Evolutionary conservation across 2,329 filamentous ascomycete genomes (phyloP).

Genomic region (Monosporascus sp.): DNA sequence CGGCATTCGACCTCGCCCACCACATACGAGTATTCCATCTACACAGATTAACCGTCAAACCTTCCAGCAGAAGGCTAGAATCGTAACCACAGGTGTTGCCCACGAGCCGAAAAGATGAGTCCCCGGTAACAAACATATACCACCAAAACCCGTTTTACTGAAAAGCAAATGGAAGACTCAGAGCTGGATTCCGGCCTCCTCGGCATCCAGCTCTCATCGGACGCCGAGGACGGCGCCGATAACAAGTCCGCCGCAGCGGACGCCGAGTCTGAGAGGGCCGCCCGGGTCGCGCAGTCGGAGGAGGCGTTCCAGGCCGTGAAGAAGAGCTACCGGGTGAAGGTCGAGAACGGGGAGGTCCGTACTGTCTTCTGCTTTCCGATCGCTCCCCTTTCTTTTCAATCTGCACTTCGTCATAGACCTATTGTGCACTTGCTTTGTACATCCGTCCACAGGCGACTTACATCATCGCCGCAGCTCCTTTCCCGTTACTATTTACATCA

Average conservation of each 20-base stretch:
- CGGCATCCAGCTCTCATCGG: conserved; percentile 36
- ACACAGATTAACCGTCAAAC: too few species aligned
- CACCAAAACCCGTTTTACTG: too few species aligned
- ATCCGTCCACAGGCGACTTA: conserved; percentile 22
- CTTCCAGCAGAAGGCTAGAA: too few species aligned
- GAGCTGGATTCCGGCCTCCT: conserved; percentile 33
- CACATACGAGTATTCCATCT: too few species aligned
- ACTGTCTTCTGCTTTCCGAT: not conserved
- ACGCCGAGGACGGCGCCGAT: conserved; percentile 20
- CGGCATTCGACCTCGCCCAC: not conserved
- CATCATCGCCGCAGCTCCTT: too few species aligned
- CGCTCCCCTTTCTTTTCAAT: not conserved
- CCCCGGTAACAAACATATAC: not conserved
- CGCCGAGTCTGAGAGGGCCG: not conserved
- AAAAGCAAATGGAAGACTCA: not conserved
- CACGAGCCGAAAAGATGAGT: too few species aligned
- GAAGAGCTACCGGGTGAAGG: conserved; percentile 39
- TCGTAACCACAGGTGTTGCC: too few species aligned
- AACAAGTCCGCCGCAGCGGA: conserved; percentile 10
- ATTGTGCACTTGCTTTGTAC: not conserved
- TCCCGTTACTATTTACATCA: too few species aligned
- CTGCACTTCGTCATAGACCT: too few species aligned
- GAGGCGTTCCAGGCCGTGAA: conserved; percentile 43
- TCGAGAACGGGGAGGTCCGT: conserved; percentile 51
- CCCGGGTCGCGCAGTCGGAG: conserved; percentile 38